phyloP scores from a whole-genome alignment of 768 basidiomycete genomes.

The Trametes coccinea region DNA sequence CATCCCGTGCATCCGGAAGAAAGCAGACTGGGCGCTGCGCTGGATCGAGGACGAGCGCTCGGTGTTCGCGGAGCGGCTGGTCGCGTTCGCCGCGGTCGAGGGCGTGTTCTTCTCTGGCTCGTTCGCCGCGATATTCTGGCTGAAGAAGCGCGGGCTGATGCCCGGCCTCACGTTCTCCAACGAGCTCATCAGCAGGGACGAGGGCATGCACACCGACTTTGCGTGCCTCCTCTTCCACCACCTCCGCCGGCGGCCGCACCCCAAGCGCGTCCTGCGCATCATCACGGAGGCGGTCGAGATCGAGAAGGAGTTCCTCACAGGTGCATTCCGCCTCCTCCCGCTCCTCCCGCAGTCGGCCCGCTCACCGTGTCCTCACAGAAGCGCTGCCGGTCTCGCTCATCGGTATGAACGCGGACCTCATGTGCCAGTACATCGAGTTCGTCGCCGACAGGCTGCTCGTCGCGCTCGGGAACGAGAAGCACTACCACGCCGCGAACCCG shows the following conservation, averaged over 20 bases:
- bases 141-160: slow-evolving; percentile 98
- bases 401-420: slow-evolving; percentile 89
- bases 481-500: slow-evolving; percentile 77
- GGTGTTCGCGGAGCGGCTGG: slow-evolving; percentile 83
- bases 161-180: slow-evolving; percentile 96
- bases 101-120: slow-evolving; percentile 97
- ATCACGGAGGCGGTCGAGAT: slow-evolving; percentile 83
- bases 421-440: slow-evolving; percentile 91
- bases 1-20: slow-evolving; percentile 88
- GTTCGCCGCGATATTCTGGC: slow-evolving; percentile 93
- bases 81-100: slow-evolving; percentile 95
- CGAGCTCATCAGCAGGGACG: slow-evolving; percentile 93
- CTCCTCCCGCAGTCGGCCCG: slow-evolving; percentile 34
- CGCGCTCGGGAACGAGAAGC: slow-evolving; percentile 78
- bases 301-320: slow-evolving; percentile 84
- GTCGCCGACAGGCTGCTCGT: slow-evolving; percentile 88
- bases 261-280: slow-evolving; percentile 67
- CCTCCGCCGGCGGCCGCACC: slow-evolving; percentile 78
- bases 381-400: slow-evolving; percentile 85
- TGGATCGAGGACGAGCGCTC: slow-evolving; percentile 87
- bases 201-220: slow-evolving; percentile 96
- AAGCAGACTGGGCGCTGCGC: slow-evolving; percentile 91
- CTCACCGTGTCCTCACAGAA: slow-evolving; percentile 43
- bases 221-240: slow-evolving; percentile 89
- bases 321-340: slow-evolving; percentile 38